phyloP scores from a whole-genome alignment of 345 rosid species.

The Eucalyptus coolabah region DNA sequence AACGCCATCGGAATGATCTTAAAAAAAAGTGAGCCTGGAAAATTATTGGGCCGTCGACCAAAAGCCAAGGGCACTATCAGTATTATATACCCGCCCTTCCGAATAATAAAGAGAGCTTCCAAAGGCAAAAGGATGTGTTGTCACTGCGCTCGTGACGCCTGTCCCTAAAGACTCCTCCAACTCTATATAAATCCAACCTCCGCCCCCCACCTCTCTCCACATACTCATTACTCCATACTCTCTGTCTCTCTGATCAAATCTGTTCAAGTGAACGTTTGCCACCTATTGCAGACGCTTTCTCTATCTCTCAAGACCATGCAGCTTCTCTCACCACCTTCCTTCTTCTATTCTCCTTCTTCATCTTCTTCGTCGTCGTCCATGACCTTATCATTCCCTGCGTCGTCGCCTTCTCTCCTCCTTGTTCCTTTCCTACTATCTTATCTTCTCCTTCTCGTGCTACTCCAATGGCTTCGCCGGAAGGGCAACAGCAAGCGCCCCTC shows the following conservation, averaged over 20 bases:
- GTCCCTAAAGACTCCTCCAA: background rate
- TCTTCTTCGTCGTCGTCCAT: background rate
- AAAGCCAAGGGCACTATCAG: background rate
- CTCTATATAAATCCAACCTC: background rate
- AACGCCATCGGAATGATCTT: background rate
- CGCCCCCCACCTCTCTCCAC: background rate
- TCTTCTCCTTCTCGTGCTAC: background rate
- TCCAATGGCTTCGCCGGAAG: conserved; percentile 24
- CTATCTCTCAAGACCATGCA: background rate
- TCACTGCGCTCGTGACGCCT: background rate
- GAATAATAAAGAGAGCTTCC: background rate
- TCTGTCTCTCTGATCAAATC: background rate
- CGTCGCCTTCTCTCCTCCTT: background rate
- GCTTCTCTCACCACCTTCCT: background rate
- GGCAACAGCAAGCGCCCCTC: conserved; percentile 11
- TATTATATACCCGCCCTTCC: background rate
- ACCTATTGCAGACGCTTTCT: background rate
- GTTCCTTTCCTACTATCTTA: background rate
- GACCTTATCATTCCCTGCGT: background rate
- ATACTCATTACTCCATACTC: background rate
- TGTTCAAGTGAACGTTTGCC: background rate
- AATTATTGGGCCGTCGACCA: background rate
- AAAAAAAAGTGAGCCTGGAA: background rate
- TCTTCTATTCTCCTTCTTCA: background rate
- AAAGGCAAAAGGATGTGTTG: background rate